A percentile compares a stretch with the other conserved stretches of the same genome.
These are phyloP conservation scores for Aspergillus hancockii DNA, from an alignment of 495 filamentous ascomycete genomes.

Conservation along the genomic window DNA sequence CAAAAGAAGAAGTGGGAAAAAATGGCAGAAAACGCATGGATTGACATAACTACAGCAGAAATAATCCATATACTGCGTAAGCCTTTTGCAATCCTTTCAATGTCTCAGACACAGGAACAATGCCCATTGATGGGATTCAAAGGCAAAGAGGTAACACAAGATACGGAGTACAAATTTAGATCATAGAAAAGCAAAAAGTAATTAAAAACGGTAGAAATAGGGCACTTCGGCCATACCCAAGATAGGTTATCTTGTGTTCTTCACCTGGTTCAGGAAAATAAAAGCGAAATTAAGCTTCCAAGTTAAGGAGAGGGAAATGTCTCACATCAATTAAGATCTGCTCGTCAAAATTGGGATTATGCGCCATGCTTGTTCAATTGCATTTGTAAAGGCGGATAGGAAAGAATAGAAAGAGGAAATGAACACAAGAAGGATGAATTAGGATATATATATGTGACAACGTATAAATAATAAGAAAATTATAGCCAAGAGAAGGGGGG, in stretches of 20 bases:
- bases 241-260: neutral
- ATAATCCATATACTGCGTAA: too few species aligned
- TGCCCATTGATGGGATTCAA: neutral
- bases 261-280: neutral
- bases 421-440: neutral
- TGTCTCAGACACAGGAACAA: neutral
- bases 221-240: neutral
- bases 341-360: conserved; percentile 36
- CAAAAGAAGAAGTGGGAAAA: too few species aligned
- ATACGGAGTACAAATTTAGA: too few species aligned
- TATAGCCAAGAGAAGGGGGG: neutral
- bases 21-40: neutral
- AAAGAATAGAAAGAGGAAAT: neutral
- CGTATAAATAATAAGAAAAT: neutral
- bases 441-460: neutral
- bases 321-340: conserved; percentile 45
- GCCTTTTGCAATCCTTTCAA: neutral
- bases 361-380: conserved; percentile 27
- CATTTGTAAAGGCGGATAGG: conserved; percentile 1
- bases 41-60: neutral
- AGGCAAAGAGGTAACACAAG: neutral
- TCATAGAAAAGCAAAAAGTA: conserved; percentile 6
- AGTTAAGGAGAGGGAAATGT: neutral
- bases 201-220: neutral
- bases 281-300: neutral